Evolutionary conservation across 495 filamentous ascomycete genomes (phyloP), one percentile per base, ranked within the genome.

Genomic region (Copromyces sp.): DNA sequence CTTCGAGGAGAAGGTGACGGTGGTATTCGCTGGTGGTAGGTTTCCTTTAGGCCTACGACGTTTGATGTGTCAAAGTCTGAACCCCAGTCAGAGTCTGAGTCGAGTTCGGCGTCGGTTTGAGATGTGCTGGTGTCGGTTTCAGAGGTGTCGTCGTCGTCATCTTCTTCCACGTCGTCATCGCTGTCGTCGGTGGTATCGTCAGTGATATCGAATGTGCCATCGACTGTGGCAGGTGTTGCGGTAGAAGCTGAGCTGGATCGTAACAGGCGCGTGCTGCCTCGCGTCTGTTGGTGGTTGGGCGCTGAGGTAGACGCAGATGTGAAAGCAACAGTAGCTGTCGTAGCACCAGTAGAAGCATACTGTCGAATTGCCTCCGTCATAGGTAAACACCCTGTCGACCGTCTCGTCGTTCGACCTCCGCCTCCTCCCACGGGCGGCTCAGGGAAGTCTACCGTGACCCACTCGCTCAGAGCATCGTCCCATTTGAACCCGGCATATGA

Each of bases 381-480:
- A 65, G 53, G 14, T 32, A 14, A 14, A 37, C 53, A 37, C 29
- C 29, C 6, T 65, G 53, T 65, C 53, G 29, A 65, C 24, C 53
- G 35, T 8, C 53, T 65, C 53, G 29, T 35, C 53, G 7, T 65
- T 35, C 53, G 32, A 65, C 53, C 12, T 65, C 53, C 53, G 12
- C 53, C 53, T 65, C 1, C 53, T 65, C 53, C 53, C 29, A 65
- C 14, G 53, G 53, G 20, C 69, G 24, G n/a, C 12, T n/a, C 24
- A 37, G 59, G 20, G 82, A 82, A 35, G 68, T 80, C 84, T 20
- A 74, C 77, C 12, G 75, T 82, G 20, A 87, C 82, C 86, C 86
- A 88, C 80, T 88, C 86, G 69, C 85, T 81, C 74, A 88, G 87
- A 35, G 82, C 85, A 72, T 86, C 85, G 71, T 88, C 86, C 85